phyloP scores from a whole-genome alignment of 2,329 filamentous ascomycete genomes.

The Trichoderma endophyticum region DNA sequence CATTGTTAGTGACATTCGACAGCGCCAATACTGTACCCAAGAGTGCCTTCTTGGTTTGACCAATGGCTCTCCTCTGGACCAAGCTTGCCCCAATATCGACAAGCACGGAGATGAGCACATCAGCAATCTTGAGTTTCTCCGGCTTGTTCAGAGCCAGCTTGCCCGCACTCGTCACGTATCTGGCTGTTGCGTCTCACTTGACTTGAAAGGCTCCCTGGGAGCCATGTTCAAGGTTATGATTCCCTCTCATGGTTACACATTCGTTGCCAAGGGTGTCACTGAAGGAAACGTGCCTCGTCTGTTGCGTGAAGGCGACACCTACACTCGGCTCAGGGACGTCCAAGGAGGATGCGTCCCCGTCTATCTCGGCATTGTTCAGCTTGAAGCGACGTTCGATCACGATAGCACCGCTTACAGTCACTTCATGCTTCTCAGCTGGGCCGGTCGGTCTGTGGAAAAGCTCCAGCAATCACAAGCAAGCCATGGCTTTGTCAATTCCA shows the following conservation, averaged over 20 bases:
- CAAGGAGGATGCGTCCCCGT: slow-evolving; percentile 36
- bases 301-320: slow-evolving; percentile 32
- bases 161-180: not conserved
- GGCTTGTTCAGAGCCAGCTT: not conserved
- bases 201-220: slow-evolving; percentile 29
- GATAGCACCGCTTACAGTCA: slow-evolving; percentile 29
- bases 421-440: slow-evolving; percentile 36
- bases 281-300: slow-evolving; percentile 22
- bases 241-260: slow-evolving; percentile 35
- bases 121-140: not conserved
- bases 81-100: not conserved
- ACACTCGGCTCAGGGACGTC: slow-evolving; percentile 29
- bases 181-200: slow-evolving; percentile 25
- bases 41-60: slow-evolving; percentile 30
- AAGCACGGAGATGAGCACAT: not conserved
- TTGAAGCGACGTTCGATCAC: slow-evolving; percentile 32
- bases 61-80: slow-evolving; percentile 25
- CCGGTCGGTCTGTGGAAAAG: slow-evolving; percentile 18
- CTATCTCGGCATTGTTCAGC: slow-evolving; percentile 32
- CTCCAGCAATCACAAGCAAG: not conserved
- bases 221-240: slow-evolving; percentile 39
- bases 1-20: not conserved
- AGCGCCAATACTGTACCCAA: slow-evolving; percentile 30
- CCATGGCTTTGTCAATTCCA: not conserved
- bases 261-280: slow-evolving; percentile 40